Evolutionary conservation across 768 basidiomycete genomes (phyloP).

Genomic region (Lepiota subincarnata): DNA sequence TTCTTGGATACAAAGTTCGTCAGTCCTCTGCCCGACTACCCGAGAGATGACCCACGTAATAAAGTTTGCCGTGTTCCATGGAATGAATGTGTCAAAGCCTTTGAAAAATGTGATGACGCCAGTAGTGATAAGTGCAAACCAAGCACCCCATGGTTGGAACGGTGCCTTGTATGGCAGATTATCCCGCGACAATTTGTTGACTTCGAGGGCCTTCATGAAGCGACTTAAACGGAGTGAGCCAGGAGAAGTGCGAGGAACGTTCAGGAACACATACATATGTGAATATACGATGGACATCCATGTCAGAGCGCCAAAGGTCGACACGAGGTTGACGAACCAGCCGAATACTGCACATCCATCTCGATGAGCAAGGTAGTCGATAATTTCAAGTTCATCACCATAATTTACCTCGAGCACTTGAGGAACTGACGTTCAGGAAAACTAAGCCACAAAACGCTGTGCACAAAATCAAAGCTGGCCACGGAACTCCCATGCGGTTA

Average conservation of each 20-base stretch:
- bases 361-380: conserved; percentile 19
- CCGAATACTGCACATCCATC: conserved; percentile 39
- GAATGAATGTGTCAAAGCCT: conserved; percentile 47
- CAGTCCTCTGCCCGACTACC: not conserved
- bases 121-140: conserved; percentile 52
- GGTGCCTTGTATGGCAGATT: conserved; percentile 50
- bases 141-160: conserved; percentile 60
- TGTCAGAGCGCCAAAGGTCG: conserved; percentile 44
- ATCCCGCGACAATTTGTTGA: conserved; percentile 38
- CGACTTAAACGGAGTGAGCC: conserved; percentile 20
- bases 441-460: conserved; percentile 52
- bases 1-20: conserved; percentile 26
- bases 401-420: conserved; percentile 43
- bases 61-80: conserved; percentile 52
- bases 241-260: not conserved
- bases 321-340: conserved; percentile 47
- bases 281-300: conserved; percentile 53
- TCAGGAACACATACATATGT: conserved; percentile 48
- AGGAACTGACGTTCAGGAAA: conserved; percentile 51
- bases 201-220: conserved; percentile 42
- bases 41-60: conserved; percentile 45
- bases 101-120: conserved; percentile 56
- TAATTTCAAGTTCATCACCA: conserved; percentile 10
- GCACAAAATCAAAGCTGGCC: conserved; percentile 50
- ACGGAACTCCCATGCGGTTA: conserved; percentile 43